Evolutionary conservation across 1,139 yeast genomes (phyloP), one percentile per base, ranked within the genome.

Genomic region (Meyerozyma sp.): DNA sequence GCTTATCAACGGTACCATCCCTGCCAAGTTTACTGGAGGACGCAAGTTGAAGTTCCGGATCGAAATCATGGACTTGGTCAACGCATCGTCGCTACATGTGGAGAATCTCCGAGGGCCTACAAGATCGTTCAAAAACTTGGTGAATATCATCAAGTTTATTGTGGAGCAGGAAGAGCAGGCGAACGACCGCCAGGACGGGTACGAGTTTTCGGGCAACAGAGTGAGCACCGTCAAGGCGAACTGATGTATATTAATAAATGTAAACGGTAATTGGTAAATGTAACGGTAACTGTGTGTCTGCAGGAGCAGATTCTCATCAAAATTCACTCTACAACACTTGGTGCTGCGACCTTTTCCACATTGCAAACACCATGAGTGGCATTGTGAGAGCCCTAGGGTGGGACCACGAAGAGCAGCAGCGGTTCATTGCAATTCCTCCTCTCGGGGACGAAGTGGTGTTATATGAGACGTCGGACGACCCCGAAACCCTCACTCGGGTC

Each of bases 61-160:
- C 38, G 73, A 64, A 44, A 66, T 76, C 20, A 62, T 72, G 40
- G 73, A 66, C 45, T 59, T 68, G 48, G 63, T 64, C 36, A 61
- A 62, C 42, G 51, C 70, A 9, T 77, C 86, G 39, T 72, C 75
- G 34, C 65, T 83, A 42, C 75, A 74, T 46, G 71, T 84, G 49
- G 71, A 70, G 39, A 81, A 79, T 59, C 65, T 74, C 35, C 79
- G 77, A 51, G 93, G 93, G n/a, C 79, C 85, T n/a, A 67, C 72
- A n/a, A 81, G 77, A 59, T 79, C 85, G 16, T 81, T 84, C 59
- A 69, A 63, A 40, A 80, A 77, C 55, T 67, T 84, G 51, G 70
- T 73, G 14, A 66, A 66, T 27, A 84, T 82, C 51, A 75, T 72
- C 21, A 51, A 62, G 13, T 70, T 59, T 46, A 63, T 71, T 25